phyloP scores from a whole-genome alignment of 2,329 filamentous ascomycete species.

The Venturia aucupariae region DNA sequence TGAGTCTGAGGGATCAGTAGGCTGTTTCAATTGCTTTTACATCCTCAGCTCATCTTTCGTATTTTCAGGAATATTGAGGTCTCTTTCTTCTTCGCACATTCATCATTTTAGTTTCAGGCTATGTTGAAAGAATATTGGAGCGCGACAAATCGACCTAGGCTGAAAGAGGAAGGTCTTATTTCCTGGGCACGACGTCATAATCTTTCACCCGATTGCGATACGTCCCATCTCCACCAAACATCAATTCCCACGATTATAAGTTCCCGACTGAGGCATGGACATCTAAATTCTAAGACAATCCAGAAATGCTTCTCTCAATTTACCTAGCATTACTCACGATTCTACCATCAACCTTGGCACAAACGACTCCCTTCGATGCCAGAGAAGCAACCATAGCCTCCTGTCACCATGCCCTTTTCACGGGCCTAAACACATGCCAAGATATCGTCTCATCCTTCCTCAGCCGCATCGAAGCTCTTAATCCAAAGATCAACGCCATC shows the following conservation, averaged over 20 bases:
- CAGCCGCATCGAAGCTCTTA: constrained; percentile 20
- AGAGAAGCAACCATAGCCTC: constrained; percentile 50
- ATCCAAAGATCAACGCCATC: constrained; percentile 1
- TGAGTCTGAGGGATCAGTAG: too few species aligned
- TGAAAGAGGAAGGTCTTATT: not conserved
- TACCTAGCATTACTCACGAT: not conserved
- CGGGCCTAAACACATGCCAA: constrained; percentile 44
- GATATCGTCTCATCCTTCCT: constrained; percentile 47
- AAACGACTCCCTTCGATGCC: constrained; percentile 35
- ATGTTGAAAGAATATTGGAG: too few species aligned
- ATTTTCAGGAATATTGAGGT: not conserved
- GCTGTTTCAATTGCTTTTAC: too few species aligned
- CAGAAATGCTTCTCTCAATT: not conserved
- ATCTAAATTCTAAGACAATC: not conserved
- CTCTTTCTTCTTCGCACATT: too few species aligned
- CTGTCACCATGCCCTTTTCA: constrained; percentile 47
- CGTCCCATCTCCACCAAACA: not conserved
- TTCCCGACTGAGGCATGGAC: not conserved
- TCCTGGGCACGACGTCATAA: not conserved
- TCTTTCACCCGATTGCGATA: not conserved
- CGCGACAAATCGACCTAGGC: not conserved
- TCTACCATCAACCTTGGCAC: not conserved
- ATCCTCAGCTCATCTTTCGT: not conserved
- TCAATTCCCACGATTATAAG: not conserved
- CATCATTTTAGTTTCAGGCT: too few species aligned